phyloP scores from a whole-genome alignment of 2,329 filamentous ascomycete genomes.

The Fusarium armeniacum region DNA sequence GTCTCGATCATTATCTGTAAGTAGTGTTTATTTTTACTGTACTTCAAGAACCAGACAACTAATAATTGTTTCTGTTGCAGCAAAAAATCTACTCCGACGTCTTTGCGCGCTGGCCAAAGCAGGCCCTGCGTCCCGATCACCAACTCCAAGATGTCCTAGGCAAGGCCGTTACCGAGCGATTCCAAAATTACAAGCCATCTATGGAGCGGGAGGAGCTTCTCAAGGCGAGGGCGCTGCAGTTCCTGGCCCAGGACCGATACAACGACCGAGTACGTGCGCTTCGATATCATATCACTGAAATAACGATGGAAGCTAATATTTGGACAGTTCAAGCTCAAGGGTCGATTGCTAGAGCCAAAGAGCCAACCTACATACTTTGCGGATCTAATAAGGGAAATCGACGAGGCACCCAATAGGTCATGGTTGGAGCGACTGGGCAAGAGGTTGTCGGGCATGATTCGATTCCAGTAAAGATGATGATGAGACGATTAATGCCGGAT shows the following conservation, averaged over 20 bases:
- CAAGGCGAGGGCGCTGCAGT: conserved; percentile 72
- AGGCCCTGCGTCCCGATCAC: conserved; percentile 72
- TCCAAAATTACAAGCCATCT: conserved; percentile 51
- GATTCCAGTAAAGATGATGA: conserved; percentile 61
- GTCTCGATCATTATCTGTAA: conserved; percentile 54
- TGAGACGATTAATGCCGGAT: conserved; percentile 27
- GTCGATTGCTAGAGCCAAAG: conserved; percentile 67
- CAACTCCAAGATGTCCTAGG: conserved; percentile 71
- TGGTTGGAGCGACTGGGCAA: conserved; percentile 67
- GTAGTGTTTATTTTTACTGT: conserved; percentile 7
- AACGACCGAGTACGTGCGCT: conserved; percentile 63
- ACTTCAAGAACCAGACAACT: neutral
- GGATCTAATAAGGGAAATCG: conserved; percentile 72
- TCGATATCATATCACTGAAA: neutral
- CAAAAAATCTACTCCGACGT: conserved; percentile 57
- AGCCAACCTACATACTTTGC: conserved; percentile 75
- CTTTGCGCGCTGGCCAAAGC: conserved; percentile 72
- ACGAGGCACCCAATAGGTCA: conserved; percentile 71
- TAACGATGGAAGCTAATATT: conserved; percentile 19
- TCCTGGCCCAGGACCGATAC: conserved; percentile 72
- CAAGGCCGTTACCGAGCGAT: conserved; percentile 55
- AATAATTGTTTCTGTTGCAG: conserved; percentile 38
- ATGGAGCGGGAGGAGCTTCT: conserved; percentile 65
- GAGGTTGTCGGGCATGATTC: conserved; percentile 70
- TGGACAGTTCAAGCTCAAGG: conserved; percentile 58